A percentile compares a stretch with the other conserved stretches of the same genome.
phyloP scores from a whole-genome alignment of 169 alveolate species.

The Plasmodium vinckei region DNA sequence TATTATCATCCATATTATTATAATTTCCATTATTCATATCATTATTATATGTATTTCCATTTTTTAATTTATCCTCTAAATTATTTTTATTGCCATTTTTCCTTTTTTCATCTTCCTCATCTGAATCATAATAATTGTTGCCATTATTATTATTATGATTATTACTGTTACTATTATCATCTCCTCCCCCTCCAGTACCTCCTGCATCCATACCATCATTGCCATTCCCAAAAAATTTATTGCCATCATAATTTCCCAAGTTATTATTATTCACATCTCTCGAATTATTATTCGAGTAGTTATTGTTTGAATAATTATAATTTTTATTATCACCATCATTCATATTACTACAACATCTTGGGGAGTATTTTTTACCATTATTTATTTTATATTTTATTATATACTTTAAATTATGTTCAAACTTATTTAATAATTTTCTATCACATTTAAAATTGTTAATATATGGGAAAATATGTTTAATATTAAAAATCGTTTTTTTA shows the following conservation, averaged over 20 bases:
- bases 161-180: slow-evolving; percentile 10
- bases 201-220: not conserved
- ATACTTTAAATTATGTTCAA: too few species aligned
- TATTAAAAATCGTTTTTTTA: too few species aligned
- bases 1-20: slow-evolving; percentile 26
- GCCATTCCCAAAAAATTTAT: not conserved
- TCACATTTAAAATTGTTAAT: too few species aligned
- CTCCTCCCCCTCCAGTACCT: slow-evolving; percentile 16
- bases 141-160: slow-evolving; percentile 7
- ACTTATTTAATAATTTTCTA: too few species aligned
- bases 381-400: too few species aligned
- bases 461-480: too few species aligned
- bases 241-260: not conserved
- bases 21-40: not conserved
- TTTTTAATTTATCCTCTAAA: not conserved
- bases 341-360: not conserved
- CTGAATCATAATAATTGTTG: not conserved
- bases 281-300: not conserved
- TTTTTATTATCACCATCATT: slow-evolving; percentile 4
- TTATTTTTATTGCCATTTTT: slow-evolving; percentile 1
- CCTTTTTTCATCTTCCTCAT: not conserved
- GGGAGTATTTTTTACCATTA: too few species aligned
- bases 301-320: slow-evolving; percentile 9
- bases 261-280: not conserved
- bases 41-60: not conserved